Evolutionary conservation across 257 asterid genomes (phyloP).

Genomic region (Ehretia macrophylla): DNA sequence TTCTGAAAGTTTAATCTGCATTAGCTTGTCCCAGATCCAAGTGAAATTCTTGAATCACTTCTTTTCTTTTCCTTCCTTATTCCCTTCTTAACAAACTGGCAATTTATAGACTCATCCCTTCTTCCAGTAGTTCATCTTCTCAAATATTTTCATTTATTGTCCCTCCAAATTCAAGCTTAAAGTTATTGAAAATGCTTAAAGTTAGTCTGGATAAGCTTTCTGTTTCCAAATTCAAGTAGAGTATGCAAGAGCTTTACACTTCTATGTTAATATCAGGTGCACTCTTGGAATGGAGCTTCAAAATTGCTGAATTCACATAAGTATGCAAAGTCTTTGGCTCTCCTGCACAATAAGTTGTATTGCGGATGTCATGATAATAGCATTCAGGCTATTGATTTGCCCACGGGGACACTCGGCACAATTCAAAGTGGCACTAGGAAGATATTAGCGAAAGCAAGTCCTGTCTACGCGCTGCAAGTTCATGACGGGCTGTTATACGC

Average conservation of each 20-base stretch:
- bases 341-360: slow-evolving; percentile 62
- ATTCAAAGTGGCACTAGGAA: slow-evolving; percentile 72
- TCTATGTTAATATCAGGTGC: slow-evolving; percentile 37
- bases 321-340: slow-evolving; percentile 54
- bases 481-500: slow-evolving; percentile 60
- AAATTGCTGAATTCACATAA: slow-evolving; percentile 55
- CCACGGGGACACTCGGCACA: slow-evolving; percentile 51
- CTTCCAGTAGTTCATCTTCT: no score
- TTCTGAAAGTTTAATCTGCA: no score
- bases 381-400: slow-evolving; percentile 89
- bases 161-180: no score
- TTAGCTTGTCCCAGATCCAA: no score
- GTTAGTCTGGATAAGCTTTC: no score
- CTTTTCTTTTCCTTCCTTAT: no score
- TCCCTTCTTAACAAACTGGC: no score
- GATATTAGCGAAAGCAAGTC: slow-evolving; percentile 56
- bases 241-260: neutral
- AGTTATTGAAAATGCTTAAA: no score
- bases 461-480: slow-evolving; percentile 57
- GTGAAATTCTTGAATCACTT: no score
- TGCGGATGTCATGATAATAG: slow-evolving; percentile 80
- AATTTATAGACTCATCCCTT: no score
- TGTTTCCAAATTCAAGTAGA: neutral
- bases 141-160: no score
- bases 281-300: slow-evolving; percentile 65